Evolutionary conservation across 2,329 filamentous ascomycete species (phyloP).

Genomic region (Gremmenia infestans): DNA sequence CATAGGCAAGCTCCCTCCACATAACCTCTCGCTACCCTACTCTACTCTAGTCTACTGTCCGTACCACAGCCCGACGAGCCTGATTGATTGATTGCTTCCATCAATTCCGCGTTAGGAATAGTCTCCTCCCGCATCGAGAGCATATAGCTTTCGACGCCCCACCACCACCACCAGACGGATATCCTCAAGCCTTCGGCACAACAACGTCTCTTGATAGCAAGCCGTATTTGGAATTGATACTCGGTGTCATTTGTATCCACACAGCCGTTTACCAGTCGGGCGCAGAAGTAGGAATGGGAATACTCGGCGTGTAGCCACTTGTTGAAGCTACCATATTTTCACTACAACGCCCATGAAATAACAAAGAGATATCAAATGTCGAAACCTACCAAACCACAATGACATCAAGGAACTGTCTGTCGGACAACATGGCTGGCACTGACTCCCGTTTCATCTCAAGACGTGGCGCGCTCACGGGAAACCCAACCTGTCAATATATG

Average conservation of each 20-base stretch:
- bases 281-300: neutral
- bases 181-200: neutral
- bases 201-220: neutral
- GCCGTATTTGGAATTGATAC: neutral
- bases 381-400: too few relatives aligned
- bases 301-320: too few relatives aligned
- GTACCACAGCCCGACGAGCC: constrained; percentile 1
- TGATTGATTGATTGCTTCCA: neutral
- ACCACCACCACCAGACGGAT: neutral
- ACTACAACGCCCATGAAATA: too few relatives aligned
- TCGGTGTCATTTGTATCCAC: neutral
- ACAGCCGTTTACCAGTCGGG: neutral
- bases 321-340: too few relatives aligned
- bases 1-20: neutral
- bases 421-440: too few relatives aligned
- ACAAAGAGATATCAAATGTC: too few relatives aligned
- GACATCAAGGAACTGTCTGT: too few relatives aligned
- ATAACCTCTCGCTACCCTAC: neutral
- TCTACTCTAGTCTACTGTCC: neutral
- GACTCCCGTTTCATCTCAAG: too few relatives aligned
- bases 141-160: neutral
- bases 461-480: too few relatives aligned
- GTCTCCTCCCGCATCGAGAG: neutral
- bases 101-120: neutral
- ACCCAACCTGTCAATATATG: too few relatives aligned